phyloP scores from a whole-genome alignment of 352 stramenopile species.

The Globisporangium viniferum region DNA sequence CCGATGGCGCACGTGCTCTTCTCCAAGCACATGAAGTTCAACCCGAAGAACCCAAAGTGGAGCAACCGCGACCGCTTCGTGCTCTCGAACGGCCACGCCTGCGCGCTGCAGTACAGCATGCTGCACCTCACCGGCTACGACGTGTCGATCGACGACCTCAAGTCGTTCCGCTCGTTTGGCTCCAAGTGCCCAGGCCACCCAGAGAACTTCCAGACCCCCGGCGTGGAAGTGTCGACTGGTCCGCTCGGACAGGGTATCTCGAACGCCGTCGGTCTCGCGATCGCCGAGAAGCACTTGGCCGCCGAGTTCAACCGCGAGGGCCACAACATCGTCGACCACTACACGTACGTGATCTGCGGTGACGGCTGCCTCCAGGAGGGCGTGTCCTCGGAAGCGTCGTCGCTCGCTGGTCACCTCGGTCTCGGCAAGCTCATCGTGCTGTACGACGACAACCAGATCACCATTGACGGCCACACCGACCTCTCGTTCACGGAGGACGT shows the following conservation, averaged over 20 bases:
- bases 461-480: conserved; percentile 96
- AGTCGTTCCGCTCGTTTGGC: conserved; percentile 95
- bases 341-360: conserved; percentile 99
- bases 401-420: conserved; percentile 96
- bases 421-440: conserved; percentile 99
- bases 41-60: conserved; percentile 85
- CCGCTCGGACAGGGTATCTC: conserved; percentile 97
- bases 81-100: conserved; percentile 98
- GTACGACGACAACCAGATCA: conserved; percentile 99
- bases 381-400: conserved; percentile 94
- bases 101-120: conserved; percentile 99
- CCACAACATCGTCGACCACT: conserved; percentile 96
- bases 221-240: conserved; percentile 96
- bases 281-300: conserved; percentile 97
- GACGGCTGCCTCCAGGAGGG: conserved; percentile 99
- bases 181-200: conserved; percentile 97
- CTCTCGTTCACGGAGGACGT: conserved; percentile 99
- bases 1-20: conserved; percentile 98
- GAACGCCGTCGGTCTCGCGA: conserved; percentile 97
- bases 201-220: conserved; percentile 95
- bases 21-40: conserved; percentile 89
- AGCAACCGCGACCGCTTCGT: conserved; percentile 99
- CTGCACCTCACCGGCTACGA: conserved; percentile 97
- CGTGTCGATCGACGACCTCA: conserved; percentile 95
- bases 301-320: conserved; percentile 97